Evolutionary conservation across 1,139 yeast species (phyloP), one percentile per base, ranked within the genome.

Genomic region (Suhomyces yuchorum): DNA sequence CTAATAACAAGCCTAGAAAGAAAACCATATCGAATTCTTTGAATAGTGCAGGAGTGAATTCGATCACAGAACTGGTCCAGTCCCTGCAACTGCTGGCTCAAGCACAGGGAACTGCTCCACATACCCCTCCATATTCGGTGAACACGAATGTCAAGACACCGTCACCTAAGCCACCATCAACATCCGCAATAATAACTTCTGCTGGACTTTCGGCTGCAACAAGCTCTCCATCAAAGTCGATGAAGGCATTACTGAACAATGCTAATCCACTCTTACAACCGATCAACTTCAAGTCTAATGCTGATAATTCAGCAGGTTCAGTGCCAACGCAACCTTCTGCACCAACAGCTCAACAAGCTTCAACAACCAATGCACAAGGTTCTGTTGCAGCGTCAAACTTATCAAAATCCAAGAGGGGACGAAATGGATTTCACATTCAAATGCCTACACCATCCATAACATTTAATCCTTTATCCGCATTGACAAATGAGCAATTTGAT

Each of bases 181-280:
- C 65, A 1, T 52, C 71, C 1, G 57, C 59, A 0, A 50, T 62
- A 8, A 42, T 57, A 14, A 50, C 52, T 14, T 59, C 65, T 5
- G 52, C 58, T 0, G 54, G 56, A 4, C 47, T 57, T 17, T 45
- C 60, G 1, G 39, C 47, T 4, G 60, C 59, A 48, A 58, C 68
- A 8, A 61, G 63, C 37, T 72, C 80, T 2, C 81, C 84, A 2
- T 73, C 82, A 0, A 78, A 78, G 56, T 67, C 77, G 0, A 81
- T 81, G 85, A 78, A 80, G 56, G 83, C 85, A 3, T 65, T 80
- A 22, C 78, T 75, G 28, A 58, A 75, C 24, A 65, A 64, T 52
- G 59, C 71, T 15, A 75, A 71, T 51, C 82, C 85, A 4, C 65
- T 84, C 37, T 66, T 84, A 44, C 87, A 82, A 55, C 88, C 89